Conservation (phyloP, 331 rosid species). For the Acacia pycnantha region DNA sequence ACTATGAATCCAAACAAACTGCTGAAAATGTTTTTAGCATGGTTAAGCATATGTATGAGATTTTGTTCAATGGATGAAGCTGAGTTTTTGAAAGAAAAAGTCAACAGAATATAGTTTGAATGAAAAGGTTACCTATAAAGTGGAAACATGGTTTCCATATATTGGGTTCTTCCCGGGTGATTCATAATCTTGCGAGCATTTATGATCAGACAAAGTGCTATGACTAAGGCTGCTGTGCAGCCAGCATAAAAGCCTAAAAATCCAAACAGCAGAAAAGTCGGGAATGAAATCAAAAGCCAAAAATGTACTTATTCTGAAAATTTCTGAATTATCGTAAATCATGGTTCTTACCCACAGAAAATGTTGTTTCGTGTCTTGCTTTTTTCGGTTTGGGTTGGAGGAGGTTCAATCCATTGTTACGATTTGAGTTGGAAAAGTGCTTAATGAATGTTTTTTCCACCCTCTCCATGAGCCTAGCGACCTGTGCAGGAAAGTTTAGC, state of each 20-base stretch:
- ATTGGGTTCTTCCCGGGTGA: constrained; percentile 22
- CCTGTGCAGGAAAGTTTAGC: constrained; percentile 31
- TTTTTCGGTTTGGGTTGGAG: constrained; percentile 59
- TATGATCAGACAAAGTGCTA: constrained; percentile 49
- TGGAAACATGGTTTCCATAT: constrained; percentile 74
- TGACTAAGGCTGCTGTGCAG: constrained; percentile 48
- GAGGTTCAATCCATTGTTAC: constrained; percentile 54
- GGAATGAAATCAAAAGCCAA: not conserved
- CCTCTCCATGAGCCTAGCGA: constrained; percentile 66
- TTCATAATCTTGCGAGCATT: constrained; percentile 40
- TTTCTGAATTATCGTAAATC: not conserved
- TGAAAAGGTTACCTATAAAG: constrained; percentile 55
- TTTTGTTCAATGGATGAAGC: not conserved
- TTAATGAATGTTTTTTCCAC: constrained; percentile 64
- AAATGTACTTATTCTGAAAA: not conserved
- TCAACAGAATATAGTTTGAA: not conserved
- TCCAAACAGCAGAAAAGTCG: constrained; percentile 6
- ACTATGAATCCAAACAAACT: constrained; percentile 67
- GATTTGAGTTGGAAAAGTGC: constrained; percentile 69
- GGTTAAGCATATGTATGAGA: not conserved
- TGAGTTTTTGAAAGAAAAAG: not conserved
- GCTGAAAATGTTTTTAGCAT: constrained; percentile 22
- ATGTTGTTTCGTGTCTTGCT: constrained; percentile 61
- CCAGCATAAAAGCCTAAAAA: constrained; percentile 72
- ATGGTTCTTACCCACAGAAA: constrained; percentile 49